Evolutionary conservation across 768 basidiomycete species (phyloP).

Genomic region (Daedalea quercina): DNA sequence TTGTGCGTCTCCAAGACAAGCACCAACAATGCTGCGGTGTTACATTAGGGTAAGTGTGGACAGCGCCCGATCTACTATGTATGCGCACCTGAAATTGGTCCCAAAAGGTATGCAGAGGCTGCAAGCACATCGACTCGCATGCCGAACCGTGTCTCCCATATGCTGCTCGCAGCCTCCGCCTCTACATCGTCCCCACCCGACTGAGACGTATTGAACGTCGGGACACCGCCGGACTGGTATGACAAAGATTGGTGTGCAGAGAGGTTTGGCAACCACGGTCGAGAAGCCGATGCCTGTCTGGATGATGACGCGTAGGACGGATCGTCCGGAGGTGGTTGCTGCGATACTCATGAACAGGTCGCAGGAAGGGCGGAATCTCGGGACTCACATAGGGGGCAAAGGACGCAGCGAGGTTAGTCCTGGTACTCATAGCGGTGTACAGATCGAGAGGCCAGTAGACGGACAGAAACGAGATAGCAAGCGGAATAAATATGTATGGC

Average conservation of each 20-base stretch:
- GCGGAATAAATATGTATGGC: constrained; percentile 10
- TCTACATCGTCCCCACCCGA: constrained; percentile 35
- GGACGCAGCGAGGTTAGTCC: constrained; percentile 40
- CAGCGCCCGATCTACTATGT: neutral
- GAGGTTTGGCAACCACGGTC: constrained; percentile 43
- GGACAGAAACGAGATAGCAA: neutral
- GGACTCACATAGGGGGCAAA: constrained; percentile 55
- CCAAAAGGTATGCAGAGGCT: constrained; percentile 57
- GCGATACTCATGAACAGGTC: constrained; percentile 1
- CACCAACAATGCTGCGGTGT: constrained; percentile 45
- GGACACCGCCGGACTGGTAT: constrained; percentile 67
- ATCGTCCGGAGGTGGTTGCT: constrained; percentile 60
- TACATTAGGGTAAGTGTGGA: neutral
- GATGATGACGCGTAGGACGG: constrained; percentile 22
- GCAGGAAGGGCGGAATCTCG: neutral
- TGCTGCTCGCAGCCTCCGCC: constrained; percentile 37
- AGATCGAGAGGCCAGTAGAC: neutral
- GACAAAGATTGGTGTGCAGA: constrained; percentile 33
- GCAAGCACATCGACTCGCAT: constrained; percentile 63
- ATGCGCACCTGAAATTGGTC: constrained; percentile 63
- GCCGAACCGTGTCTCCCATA: constrained; percentile 67
- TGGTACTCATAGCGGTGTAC: constrained; percentile 21
- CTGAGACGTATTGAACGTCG: constrained; percentile 44
- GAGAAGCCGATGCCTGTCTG: constrained; percentile 19
- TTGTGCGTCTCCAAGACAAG: constrained; percentile 73